Evolutionary conservation across 2,329 filamentous ascomycete species (phyloP).

Genomic region (Hirsutella rhossiliensis): DNA sequence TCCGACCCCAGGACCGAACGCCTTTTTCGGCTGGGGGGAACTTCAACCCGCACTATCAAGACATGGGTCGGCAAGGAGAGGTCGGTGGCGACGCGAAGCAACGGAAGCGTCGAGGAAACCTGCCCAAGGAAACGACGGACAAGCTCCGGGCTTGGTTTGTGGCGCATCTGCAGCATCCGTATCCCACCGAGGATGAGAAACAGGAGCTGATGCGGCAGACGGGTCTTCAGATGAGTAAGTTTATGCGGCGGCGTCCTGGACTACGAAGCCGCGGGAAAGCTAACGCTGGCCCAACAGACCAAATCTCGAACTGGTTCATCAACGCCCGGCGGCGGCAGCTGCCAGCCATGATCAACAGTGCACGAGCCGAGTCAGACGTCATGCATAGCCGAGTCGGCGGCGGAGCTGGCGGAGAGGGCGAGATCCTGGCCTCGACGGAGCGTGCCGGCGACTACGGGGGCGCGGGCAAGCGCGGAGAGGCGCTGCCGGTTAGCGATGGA

Average conservation of each 20-base stretch:
- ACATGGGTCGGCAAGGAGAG: conserved; percentile 30
- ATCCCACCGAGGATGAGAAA: conserved; percentile 82
- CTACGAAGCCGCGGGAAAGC: background rate
- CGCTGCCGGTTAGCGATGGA: conserved; percentile 32
- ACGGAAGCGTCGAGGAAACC: conserved; percentile 63
- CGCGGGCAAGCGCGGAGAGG: conserved; percentile 17
- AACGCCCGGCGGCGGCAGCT: conserved; percentile 59
- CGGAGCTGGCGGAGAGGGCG: conserved; percentile 16
- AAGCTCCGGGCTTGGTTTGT: conserved; percentile 71
- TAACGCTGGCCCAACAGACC: conserved; percentile 29
- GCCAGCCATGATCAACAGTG: conserved; percentile 46
- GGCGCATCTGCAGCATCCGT: conserved; percentile 66
- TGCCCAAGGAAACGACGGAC: conserved; percentile 84
- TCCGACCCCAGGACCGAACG: conserved; percentile 28
- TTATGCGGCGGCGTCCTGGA: conserved; percentile 4
- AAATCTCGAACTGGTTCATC: conserved; percentile 75
- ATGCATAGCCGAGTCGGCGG: conserved; percentile 21
- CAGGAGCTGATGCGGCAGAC: conserved; percentile 67
- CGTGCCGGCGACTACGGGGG: conserved; percentile 7
- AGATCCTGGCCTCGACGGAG: conserved; percentile 26
- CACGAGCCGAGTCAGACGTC: conserved; percentile 37
- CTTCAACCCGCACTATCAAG: conserved; percentile 28
- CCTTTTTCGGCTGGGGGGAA: conserved; percentile 26
- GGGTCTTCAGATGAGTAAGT: conserved; percentile 65
- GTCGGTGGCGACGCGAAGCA: conserved; percentile 34